Evolutionary conservation across 2,329 filamentous ascomycete species (phyloP).

Genomic region (Scopulariopsis brevicaulis): DNA sequence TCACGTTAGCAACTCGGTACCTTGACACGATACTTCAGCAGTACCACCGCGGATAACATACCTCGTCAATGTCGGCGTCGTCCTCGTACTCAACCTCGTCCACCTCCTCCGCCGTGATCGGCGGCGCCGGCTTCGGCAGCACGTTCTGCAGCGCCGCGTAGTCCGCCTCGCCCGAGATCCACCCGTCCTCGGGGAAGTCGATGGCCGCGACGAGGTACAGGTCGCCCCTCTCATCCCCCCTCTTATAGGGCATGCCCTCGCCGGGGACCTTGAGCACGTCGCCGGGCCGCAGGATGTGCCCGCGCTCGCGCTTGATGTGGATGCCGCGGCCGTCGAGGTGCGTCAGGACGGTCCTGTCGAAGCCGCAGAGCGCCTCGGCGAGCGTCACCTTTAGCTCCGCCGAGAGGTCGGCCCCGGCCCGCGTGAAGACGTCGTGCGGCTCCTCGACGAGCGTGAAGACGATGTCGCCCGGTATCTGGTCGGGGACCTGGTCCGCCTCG

Average conservation of each 20-base stretch:
- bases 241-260: conserved; percentile 92
- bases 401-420: conserved; percentile 73
- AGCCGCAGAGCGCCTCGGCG: conserved; percentile 75
- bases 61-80: conserved; percentile 73
- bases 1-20: conserved; percentile 13
- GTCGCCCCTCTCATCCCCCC: conserved; percentile 72
- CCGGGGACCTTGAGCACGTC: conserved; percentile 77
- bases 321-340: conserved; percentile 93
- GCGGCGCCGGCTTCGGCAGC: conserved; percentile 52
- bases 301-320: conserved; percentile 64
- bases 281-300: conserved; percentile 70
- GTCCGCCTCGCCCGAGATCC: conserved; percentile 61
- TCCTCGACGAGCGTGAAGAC: conserved; percentile 80
- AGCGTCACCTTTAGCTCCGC: conserved; percentile 74
- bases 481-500: conserved; percentile 86
- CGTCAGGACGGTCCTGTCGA: conserved; percentile 80
- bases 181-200: conserved; percentile 79
- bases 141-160: conserved; percentile 63
- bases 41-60: conserved; percentile 22
- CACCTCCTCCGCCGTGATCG: conserved; percentile 60
- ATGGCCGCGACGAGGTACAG: conserved; percentile 80
- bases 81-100: conserved; percentile 83
- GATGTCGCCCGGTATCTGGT: conserved; percentile 84
- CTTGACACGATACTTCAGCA: conserved; percentile 4
- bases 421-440: conserved; percentile 69